phyloP scores from a whole-genome alignment of 2,329 filamentous ascomycete genomes.

The Colletotrichum sp. region DNA sequence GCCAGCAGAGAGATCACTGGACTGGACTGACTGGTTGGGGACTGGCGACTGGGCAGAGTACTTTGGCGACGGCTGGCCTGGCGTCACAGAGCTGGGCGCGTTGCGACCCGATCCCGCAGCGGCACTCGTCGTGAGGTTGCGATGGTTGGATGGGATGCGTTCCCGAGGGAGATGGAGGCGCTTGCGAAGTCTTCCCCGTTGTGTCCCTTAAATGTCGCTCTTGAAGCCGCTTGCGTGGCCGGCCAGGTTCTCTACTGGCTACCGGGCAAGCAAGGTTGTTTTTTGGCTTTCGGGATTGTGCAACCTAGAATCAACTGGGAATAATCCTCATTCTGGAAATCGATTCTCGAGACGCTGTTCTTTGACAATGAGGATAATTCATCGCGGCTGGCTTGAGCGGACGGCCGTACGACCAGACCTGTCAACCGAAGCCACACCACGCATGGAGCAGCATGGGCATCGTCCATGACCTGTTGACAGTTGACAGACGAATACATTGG shows the following conservation, averaged over 20 bases:
- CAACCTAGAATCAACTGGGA: neutral
- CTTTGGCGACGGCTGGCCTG: neutral
- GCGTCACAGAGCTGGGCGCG: neutral
- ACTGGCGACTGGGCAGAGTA: neutral
- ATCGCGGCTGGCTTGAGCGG: neutral
- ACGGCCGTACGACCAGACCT: constrained; percentile 7
- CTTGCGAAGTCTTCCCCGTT: neutral
- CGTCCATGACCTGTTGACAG: neutral
- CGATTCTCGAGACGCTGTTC: neutral
- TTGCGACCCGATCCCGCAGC: constrained; percentile 15
- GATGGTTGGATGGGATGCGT: constrained; percentile 10
- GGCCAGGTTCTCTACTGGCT: neutral
- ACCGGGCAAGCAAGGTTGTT: neutral
- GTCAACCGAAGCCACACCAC: constrained; percentile 10
- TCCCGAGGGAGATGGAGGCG: constrained; percentile 3
- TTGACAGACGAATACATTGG: neutral
- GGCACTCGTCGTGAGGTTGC: neutral
- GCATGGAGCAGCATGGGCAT: neutral
- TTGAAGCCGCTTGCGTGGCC: neutral
- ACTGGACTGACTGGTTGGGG: neutral
- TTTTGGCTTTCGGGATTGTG: neutral
- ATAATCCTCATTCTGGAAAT: neutral
- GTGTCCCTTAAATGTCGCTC: neutral
- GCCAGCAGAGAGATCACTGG: neutral
- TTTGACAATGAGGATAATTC: neutral